Percentiles rank a stretch among this genome's conserved stretches.
These are phyloP conservation scores for Thielaviopsis ethacetica DNA, from an alignment of 2,329 filamentous ascomycete genomes.

Conservation along the genomic window DNA sequence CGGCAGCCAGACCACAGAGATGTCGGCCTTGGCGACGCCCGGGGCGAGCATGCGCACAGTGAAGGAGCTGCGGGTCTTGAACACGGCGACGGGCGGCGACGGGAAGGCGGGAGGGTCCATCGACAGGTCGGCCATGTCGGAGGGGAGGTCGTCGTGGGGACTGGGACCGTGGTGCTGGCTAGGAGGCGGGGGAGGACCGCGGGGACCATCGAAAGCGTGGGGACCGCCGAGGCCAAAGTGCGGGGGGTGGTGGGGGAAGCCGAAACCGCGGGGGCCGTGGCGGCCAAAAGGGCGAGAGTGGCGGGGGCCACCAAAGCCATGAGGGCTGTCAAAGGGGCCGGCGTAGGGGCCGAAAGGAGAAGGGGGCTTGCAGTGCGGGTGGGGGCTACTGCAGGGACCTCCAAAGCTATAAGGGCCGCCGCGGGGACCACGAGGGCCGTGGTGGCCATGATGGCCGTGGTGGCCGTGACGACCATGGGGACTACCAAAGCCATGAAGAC, in stretches of 20 bases:
- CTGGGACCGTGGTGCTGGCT: constrained; percentile 12
- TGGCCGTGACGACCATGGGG: constrained; percentile 12
- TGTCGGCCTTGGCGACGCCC: background rate
- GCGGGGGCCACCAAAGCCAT: constrained; percentile 12
- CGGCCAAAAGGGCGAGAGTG: constrained; percentile 9
- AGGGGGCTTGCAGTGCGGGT: too few species aligned
- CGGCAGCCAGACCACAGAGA: background rate
- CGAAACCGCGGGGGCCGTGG: constrained; percentile 14
- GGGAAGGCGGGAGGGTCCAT: too few species aligned
- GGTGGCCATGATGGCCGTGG: constrained; percentile 12
- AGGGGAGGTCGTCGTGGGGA: background rate
- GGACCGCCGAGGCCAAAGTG: background rate
- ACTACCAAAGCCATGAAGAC: constrained; percentile 15
- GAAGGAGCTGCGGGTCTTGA: background rate
- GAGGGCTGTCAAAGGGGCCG: constrained; percentile 10
- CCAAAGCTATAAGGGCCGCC: constrained; percentile 10
- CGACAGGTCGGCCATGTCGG: too few species aligned
- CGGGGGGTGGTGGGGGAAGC: constrained; percentile 4
- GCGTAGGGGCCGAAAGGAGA: too few species aligned
- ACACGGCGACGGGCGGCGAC: background rate
- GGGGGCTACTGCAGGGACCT: too few species aligned
- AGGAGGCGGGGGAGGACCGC: constrained; percentile 4
- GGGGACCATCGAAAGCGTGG: constrained; percentile 7
- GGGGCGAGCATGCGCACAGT: background rate
- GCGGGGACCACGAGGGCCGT: constrained; percentile 13